Conservation (phyloP, 306 rosid genomes). For the Gastrolobium villosum region DNA sequence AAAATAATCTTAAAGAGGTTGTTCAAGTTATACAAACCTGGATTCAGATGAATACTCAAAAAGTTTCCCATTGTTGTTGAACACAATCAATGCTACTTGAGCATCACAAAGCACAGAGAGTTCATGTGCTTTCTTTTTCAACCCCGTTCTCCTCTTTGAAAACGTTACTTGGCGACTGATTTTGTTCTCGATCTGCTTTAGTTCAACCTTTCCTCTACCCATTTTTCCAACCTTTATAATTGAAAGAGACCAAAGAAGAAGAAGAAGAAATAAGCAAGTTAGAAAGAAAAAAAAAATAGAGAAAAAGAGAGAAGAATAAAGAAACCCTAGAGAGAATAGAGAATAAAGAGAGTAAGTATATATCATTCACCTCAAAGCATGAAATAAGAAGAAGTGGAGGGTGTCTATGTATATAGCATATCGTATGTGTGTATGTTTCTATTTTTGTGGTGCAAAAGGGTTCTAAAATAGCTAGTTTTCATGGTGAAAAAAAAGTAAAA, state of each 20-base stretch:
- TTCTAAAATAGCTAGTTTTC: not conserved
- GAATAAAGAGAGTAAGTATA: not conserved
- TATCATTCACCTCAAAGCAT: conserved; percentile 13
- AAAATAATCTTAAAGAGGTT: not conserved
- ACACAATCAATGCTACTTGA: conserved; percentile 76
- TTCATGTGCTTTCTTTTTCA: conserved; percentile 86
- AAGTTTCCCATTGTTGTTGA: conserved; percentile 78
- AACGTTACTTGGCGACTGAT: conserved; percentile 86
- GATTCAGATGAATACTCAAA: conserved; percentile 71
- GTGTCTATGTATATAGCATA: not conserved
- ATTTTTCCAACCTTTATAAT: conserved; percentile 33
- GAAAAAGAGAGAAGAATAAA: not conserved
- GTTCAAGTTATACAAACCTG: conserved; percentile 49
- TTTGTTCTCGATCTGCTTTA: conserved; percentile 90
- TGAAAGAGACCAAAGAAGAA: not conserved
- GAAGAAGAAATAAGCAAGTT: not conserved
- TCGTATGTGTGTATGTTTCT: conserved; percentile 55
- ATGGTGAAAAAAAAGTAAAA: not conserved
- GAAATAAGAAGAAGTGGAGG: not conserved
- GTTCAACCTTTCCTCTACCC: conserved; percentile 88
- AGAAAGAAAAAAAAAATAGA: not conserved
- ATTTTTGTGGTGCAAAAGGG: conserved; percentile 52
- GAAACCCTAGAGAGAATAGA: conserved; percentile 40
- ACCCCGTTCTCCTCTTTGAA: conserved; percentile 73
- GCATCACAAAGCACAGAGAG: conserved; percentile 88